phyloP scores from a whole-genome alignment of 345 rosid genomes.

The Citrus medica region DNA sequence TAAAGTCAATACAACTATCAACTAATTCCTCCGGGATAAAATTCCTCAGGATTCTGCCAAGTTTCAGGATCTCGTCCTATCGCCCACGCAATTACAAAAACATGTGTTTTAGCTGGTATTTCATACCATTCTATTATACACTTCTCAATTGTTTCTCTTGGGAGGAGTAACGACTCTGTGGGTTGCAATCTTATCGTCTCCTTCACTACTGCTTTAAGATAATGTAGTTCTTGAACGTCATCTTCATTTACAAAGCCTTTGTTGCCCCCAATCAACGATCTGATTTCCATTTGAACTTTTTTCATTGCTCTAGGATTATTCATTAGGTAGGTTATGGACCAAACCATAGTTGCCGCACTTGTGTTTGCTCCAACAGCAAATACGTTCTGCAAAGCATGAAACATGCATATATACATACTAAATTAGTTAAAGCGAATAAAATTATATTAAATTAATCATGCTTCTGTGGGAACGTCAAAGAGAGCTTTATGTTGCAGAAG shows the following conservation, averaged over 20 bases:
- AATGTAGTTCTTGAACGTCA: slow-evolving; percentile 21
- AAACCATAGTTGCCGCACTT: slow-evolving; percentile 15
- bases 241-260: slow-evolving; percentile 32
- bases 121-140: neutral
- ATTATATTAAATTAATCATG: no score
- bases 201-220: slow-evolving; percentile 42
- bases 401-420: no score
- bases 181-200: slow-evolving; percentile 30
- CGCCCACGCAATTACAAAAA: slow-evolving; percentile 31
- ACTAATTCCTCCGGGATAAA: neutral
- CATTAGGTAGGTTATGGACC: slow-evolving; percentile 40
- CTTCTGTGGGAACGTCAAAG: no score
- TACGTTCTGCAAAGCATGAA: slow-evolving; percentile 15
- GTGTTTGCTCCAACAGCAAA: slow-evolving; percentile 31
- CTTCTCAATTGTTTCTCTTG: neutral
- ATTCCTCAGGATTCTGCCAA: neutral
- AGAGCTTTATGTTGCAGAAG: no score
- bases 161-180: neutral
- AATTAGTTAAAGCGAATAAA: no score
- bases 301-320: slow-evolving; percentile 29
- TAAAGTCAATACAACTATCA: slow-evolving; percentile 10
- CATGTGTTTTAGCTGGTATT: neutral
- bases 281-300: slow-evolving; percentile 30
- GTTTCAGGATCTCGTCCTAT: slow-evolving; percentile 15
- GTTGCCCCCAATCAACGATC: slow-evolving; percentile 8